Percentiles rank a stretch among this genome's conserved stretches.
These are phyloP conservation scores for Nakazawaea wyomingensis DNA, from an alignment of 805 yeast species.

Conservation along the genomic window DNA sequence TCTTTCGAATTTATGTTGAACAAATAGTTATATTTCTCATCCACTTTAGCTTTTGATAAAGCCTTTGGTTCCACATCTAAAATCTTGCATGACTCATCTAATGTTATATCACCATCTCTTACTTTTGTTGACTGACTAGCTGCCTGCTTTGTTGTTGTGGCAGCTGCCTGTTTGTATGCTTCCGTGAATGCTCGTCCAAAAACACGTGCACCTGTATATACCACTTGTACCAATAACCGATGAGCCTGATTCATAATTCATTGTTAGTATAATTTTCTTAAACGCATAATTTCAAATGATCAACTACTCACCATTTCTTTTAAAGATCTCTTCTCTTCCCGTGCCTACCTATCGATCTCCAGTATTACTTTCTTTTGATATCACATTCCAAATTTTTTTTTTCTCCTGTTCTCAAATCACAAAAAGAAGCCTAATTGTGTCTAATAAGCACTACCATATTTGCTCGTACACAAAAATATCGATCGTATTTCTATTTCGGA, in stretches of 20 bases:
- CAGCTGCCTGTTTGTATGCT: slow-evolving; percentile 95
- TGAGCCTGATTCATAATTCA: slow-evolving; percentile 57
- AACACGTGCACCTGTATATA: slow-evolving; percentile 91
- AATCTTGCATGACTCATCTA: slow-evolving; percentile 90
- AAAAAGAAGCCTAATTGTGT: neutral
- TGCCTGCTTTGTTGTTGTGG: slow-evolving; percentile 76
- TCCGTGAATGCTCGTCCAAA: slow-evolving; percentile 95
- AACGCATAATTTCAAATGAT: neutral
- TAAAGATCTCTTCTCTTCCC: no score
- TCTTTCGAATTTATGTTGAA: slow-evolving; percentile 89
- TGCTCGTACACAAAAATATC: neutral
- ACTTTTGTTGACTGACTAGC: slow-evolving; percentile 41
- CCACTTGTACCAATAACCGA: slow-evolving; percentile 81
- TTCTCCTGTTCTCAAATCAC: no score
- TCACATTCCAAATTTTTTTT: no score
- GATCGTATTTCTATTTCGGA: no score
- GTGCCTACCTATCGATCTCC: no score
- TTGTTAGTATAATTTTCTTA: neutral
- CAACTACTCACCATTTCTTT: neutral
- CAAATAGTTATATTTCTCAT: slow-evolving; percentile 70
- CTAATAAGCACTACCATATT: neutral
- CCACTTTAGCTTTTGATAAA: slow-evolving; percentile 52
- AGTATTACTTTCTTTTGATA: no score
- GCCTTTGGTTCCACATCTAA: slow-evolving; percentile 66
- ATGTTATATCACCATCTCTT: slow-evolving; percentile 70